Evolutionary conservation across 2,329 filamentous ascomycete species (phyloP).

Genomic region (Cladosporium sp.): DNA sequence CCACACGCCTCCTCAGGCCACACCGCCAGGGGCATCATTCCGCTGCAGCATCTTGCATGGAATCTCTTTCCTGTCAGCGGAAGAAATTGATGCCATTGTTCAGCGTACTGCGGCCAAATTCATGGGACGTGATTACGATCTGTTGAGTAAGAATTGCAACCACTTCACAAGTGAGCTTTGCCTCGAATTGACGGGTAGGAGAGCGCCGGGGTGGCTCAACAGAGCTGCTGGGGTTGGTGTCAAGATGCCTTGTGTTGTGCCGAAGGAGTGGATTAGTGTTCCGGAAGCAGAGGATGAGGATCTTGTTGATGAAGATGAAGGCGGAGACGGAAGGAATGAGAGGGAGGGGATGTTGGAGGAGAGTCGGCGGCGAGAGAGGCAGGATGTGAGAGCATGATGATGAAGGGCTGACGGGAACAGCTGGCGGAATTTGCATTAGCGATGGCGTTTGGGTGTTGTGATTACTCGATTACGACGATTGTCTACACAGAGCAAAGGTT

Average conservation of each 20-base stretch:
- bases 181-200: slow-evolving; percentile 64
- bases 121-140: slow-evolving; percentile 71
- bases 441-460: slow-evolving; percentile 2
- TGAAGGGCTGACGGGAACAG: not conserved
- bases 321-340: not conserved
- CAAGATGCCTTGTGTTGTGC: slow-evolving; percentile 76
- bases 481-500: too few species aligned
- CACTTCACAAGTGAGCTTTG: slow-evolving; percentile 79
- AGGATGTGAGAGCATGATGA: slow-evolving; percentile 8
- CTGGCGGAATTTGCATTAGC: not conserved
- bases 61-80: slow-evolving; percentile 64
- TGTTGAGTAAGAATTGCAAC: slow-evolving; percentile 82
- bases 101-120: slow-evolving; percentile 64
- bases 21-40: slow-evolving; percentile 75
- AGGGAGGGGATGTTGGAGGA: slow-evolving; percentile 14
- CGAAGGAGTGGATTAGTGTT: slow-evolving; percentile 54
- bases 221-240: slow-evolving; percentile 79
- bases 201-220: slow-evolving; percentile 73
- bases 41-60: slow-evolving; percentile 71
- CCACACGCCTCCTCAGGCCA: slow-evolving; percentile 65
- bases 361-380: not conserved
- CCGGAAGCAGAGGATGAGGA: slow-evolving; percentile 12
- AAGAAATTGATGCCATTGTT: slow-evolving; percentile 69
- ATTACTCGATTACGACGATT: not conserved
- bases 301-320: slow-evolving; percentile 51